Percentiles rank a stretch among this genome's conserved stretches.
Evolutionary conservation across 1,284 basidiomycete genomes (phyloP).

Genomic region (Sanghuangporus baumii): DNA sequence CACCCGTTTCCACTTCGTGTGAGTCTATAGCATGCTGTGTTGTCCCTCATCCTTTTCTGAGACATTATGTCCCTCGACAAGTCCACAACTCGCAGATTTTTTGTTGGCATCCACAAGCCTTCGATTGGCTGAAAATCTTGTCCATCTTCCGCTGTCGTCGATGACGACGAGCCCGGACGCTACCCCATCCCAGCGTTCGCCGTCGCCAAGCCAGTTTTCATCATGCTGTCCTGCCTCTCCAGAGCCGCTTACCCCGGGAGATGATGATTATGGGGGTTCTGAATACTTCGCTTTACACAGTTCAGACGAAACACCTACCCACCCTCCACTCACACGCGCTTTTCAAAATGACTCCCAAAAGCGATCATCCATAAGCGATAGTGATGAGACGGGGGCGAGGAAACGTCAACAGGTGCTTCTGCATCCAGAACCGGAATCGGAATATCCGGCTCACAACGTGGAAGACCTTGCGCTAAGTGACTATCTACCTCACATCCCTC

Average conservation of each 20-base stretch:
- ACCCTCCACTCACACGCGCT: conserved; percentile 3
- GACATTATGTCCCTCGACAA: not conserved
- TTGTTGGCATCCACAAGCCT: not conserved
- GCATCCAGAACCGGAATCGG: not conserved
- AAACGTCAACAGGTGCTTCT: not conserved
- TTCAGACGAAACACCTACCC: not conserved
- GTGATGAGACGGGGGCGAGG: not conserved
- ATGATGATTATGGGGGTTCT: conserved; percentile 12
- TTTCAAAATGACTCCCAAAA: not conserved
- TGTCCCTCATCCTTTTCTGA: not conserved
- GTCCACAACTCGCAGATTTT: not conserved
- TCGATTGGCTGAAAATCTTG: not conserved
- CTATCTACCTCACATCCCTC: conserved; percentile 82
- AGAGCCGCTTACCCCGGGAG: conserved; percentile 1
- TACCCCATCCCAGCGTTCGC: conserved; percentile 21
- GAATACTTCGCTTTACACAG: not conserved
- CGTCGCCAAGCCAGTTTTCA: conserved; percentile 17
- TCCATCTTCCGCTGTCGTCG: not conserved
- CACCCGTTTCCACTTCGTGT: not conserved
- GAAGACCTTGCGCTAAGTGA: conserved; percentile 37
- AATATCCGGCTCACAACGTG: conserved; percentile 4
- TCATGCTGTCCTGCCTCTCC: not conserved
- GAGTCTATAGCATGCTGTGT: not conserved
- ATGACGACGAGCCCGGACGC: conserved; percentile 5
- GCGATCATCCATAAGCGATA: not conserved